These are phyloP conservation scores for Ascochyta fabae DNA, from an alignment of 2,329 filamentous ascomycete species.

Conservation along the genomic window DNA sequence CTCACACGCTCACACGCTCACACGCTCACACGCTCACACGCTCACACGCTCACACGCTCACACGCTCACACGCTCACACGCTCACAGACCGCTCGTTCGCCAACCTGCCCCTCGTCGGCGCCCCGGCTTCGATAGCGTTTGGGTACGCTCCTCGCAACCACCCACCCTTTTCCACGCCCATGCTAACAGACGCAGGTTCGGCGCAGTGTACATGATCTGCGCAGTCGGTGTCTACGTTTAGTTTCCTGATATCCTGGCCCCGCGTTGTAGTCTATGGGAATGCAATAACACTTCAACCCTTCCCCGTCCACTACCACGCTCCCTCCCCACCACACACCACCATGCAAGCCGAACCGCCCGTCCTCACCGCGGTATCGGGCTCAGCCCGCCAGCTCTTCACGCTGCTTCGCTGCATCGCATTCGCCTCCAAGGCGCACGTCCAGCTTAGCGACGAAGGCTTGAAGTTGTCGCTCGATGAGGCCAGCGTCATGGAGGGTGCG, in stretches of 20 bases:
- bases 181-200: conserved; percentile 67
- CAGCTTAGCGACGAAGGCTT: conserved; percentile 86
- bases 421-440: conserved; percentile 66
- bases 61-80: conserved; percentile 62
- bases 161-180: not conserved
- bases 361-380: conserved; percentile 78
- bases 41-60: no score
- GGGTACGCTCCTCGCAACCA: conserved; percentile 68
- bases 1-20: no score
- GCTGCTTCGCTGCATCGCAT: conserved; percentile 67
- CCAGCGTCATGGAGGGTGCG: conserved; percentile 86
- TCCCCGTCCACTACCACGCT: conserved; percentile 17
- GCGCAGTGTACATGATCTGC: conserved; percentile 98
- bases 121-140: conserved; percentile 87
- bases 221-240: conserved; percentile 98
- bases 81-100: conserved; percentile 76
- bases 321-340: conserved; percentile 19
- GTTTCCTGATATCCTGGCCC: conserved; percentile 32
- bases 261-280: conserved; percentile 50
- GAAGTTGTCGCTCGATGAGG: conserved; percentile 86
- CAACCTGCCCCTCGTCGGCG: conserved; percentile 77
- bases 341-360: conserved; percentile 54
- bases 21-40: no score
- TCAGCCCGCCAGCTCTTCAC: conserved; percentile 77
- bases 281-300: conserved; percentile 41